Percentiles rank a stretch among this genome's conserved stretches.
phyloP scores from a whole-genome alignment of 495 filamentous ascomycete species.

The Hyphodiscus hymeniophilus region DNA sequence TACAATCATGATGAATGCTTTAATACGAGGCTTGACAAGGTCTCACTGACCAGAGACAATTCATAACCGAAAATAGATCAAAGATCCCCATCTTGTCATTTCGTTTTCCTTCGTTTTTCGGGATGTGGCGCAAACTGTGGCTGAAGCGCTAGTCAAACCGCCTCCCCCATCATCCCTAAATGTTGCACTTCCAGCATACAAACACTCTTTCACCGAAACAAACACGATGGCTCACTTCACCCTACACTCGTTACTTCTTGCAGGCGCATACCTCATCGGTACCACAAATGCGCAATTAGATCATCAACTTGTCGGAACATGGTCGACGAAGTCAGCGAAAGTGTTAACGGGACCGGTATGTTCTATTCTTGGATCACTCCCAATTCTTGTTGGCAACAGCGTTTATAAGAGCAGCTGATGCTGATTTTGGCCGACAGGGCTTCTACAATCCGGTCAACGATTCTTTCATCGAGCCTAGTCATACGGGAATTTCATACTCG shows the following conservation, averaged over 20 bases:
- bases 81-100: no score
- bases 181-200: neutral
- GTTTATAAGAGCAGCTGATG: neutral
- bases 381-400: constrained; percentile 9
- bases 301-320: constrained; percentile 58
- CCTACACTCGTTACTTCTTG: constrained; percentile 23
- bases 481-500: constrained; percentile 75
- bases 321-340: constrained; percentile 66
- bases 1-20: neutral
- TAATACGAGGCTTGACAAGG: no score
- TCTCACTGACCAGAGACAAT: no score
- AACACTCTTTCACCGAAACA: constrained; percentile 2
- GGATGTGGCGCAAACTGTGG: neutral
- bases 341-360: constrained; percentile 70
- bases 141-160: constrained; percentile 1
- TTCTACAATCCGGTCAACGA: constrained; percentile 71
- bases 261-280: constrained; percentile 18
- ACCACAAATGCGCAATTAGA: constrained; percentile 26
- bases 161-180: constrained; percentile 6
- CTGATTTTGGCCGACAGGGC: constrained; percentile 35
- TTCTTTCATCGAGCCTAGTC: constrained; percentile 56
- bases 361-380: constrained; percentile 17
- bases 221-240: constrained; percentile 18
- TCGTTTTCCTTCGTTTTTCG: no score
- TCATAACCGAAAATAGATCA: no score